Evolutionary conservation across 768 basidiomycete genomes (phyloP), one percentile per base, ranked within the genome.

Genomic region (Hericium coralloides): DNA sequence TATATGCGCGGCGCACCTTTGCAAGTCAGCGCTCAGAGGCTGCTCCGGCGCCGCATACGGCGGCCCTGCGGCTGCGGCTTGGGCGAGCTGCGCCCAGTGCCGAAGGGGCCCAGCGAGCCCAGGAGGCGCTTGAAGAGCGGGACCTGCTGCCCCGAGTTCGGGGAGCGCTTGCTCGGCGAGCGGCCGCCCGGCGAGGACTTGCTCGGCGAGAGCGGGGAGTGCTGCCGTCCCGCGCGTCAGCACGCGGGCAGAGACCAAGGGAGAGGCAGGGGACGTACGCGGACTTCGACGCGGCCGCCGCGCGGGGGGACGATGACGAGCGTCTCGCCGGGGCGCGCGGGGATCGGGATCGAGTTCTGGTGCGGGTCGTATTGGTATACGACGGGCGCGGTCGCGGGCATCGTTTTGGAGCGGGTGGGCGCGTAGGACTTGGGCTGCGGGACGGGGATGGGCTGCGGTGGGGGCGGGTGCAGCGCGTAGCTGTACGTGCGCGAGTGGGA

Each of bases 81-180:
- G 8, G n/a, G 26, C 23, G 49, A 49, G 15, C 10, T 49, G 49
- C 23, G 26, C 23, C 49, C 49, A 20, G 18, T 20, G 48, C n/a
- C n/a, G 60, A 56, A n/a, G n/a, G n/a, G n/a, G 2, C 54, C 58
- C 12, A 61, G 52, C 36, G 50, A 60, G 9, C 59, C 59, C 17
- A 62, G 45, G 1, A 62, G 36, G 49, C 60, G 60, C 55, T 62
- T 62, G 22, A 62, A 49, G 7, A 62, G 59, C 10, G 60, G 60
- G 20, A 57, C 55, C 23, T 52, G 17, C 41, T 55, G 52, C 56
- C 49, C 47, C 38, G 55, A 52, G 31, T 48, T 52, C 26, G 55
- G 39, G 58, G 49, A 17, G 20, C 17, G 41, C 41, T 45, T 17
- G 17, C 15, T 17, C 17, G 41, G 41, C 5, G 20, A 45, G 6